Evolutionary conservation across 805 yeast genomes (phyloP), one percentile per base, ranked within the genome.

Genomic region (Jamesozyma piceae): DNA sequence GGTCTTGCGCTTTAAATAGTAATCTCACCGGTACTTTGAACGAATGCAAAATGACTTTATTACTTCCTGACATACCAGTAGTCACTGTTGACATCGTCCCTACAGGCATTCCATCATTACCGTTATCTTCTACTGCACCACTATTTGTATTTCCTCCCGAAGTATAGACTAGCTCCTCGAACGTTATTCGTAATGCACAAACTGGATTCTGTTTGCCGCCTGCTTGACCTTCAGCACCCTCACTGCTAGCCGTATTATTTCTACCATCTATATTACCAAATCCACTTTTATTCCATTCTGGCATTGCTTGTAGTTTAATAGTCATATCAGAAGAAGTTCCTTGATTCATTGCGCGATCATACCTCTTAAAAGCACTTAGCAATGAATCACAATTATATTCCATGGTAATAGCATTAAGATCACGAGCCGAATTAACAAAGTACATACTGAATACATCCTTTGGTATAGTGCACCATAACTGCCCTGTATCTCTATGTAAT

Each of bases 21-120:
- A 84, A 65, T 49, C 78, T 67, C 1, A 84, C 84, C 0, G 95
- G 90, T 17, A 89, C 74, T 39, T 77, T 76, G 52, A 80, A 78
- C 6, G 83, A 72, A 53, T 82, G 87, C 46, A 73, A 72, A 15
- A 84, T 69, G 2, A 74, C 63, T 43, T 57, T 58, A 28, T 46
- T 52, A 28, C 40, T 45, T 11, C 45, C 44, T 14, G 21, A 27
- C 31, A 35, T 36, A 4, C 40, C 33, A 0, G 35, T 35, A 8
- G 43, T 46, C n/a, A n/a, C n/a, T n/a, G n/a, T n/a, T n/a, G n/a
- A n/a, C n/a, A n/a, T n/a, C 15, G 44, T 35, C 4, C 42, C 30
- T 8, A 38, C 28, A 15, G 37, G 32, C 22, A 35, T 27, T 13
- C 21, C 41, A 21, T 38, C 38, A 15, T 22, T 37, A 15, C 39